Conservation (phyloP, 768 basidiomycete species). For the Tricholoma hemisulphureum region DNA sequence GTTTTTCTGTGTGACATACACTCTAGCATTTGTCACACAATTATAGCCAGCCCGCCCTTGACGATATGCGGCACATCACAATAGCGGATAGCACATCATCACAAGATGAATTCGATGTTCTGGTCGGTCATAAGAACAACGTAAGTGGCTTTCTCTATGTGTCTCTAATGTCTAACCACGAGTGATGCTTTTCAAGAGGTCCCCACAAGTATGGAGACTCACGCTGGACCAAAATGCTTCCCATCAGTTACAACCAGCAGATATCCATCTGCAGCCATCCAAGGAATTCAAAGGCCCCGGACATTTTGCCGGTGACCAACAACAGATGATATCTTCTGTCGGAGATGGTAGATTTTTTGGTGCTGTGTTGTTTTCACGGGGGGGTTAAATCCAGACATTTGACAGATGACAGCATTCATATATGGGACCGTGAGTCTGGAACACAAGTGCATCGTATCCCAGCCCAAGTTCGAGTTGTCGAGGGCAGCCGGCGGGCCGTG, state of each 20-base stretch:
- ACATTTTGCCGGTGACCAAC: conserved; percentile 1
- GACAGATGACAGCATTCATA: neutral
- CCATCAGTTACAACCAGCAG: neutral
- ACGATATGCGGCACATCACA: conserved; percentile 5
- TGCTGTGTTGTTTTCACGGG: neutral
- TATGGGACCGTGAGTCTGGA: neutral
- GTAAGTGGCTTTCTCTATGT: neutral
- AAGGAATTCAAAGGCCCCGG: neutral
- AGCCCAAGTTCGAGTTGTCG: neutral
- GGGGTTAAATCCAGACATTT: neutral
- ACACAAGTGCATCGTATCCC: neutral
- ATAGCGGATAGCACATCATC: neutral
- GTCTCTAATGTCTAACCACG: neutral
- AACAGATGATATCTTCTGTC: conserved; percentile 2
- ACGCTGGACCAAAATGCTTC: neutral
- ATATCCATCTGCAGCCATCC: neutral
- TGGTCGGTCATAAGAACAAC: conserved; percentile 1
- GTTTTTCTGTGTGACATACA: neutral
- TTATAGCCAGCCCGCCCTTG: conserved; percentile 1
- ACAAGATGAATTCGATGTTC: neutral
- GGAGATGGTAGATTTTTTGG: neutral
- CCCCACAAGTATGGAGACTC: conserved; percentile 2
- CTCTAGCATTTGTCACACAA: neutral
- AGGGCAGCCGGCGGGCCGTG: neutral
- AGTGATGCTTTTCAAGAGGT: neutral